Conservation (phyloP, 495 filamentous ascomycete genomes). For the Daldinia concentrica region DNA sequence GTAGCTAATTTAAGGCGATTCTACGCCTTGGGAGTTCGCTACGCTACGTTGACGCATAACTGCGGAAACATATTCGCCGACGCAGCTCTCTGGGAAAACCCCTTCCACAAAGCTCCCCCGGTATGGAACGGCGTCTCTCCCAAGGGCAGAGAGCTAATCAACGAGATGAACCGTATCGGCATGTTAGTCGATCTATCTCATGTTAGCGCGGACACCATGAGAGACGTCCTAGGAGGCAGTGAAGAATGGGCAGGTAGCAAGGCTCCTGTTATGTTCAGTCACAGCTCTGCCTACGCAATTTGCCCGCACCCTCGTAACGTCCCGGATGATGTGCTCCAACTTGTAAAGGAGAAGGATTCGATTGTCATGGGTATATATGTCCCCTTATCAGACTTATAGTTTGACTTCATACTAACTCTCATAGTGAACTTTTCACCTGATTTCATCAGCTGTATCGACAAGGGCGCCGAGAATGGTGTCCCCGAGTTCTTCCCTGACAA, state of each 20-base stretch:
- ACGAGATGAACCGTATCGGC: slow-evolving; percentile 83
- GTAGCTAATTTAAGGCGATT: slow-evolving; percentile 77
- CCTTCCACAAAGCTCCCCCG: slow-evolving; percentile 57
- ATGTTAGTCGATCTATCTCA: slow-evolving; percentile 83
- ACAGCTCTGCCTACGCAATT: slow-evolving; percentile 71
- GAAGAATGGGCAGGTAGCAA: slow-evolving; percentile 59
- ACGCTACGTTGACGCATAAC: slow-evolving; percentile 91
- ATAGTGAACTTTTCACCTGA: slow-evolving; percentile 73
- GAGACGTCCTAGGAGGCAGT: slow-evolving; percentile 66
- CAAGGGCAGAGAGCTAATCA: slow-evolving; percentile 70
- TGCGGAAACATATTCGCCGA: slow-evolving; percentile 94
- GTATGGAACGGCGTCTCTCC: slow-evolving; percentile 73
- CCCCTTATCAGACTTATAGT: not conserved
- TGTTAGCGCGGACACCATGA: slow-evolving; percentile 73
- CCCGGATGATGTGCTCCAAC: slow-evolving; percentile 72
- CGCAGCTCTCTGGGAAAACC: slow-evolving; percentile 69
- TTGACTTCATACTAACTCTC: slow-evolving; percentile 19
- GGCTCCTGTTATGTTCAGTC: slow-evolving; percentile 79
- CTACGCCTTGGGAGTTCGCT: slow-evolving; percentile 83
- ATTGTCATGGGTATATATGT: slow-evolving; percentile 70
- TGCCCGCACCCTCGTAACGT: slow-evolving; percentile 79
- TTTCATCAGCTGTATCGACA: slow-evolving; percentile 75
- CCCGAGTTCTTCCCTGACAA: slow-evolving; percentile 68
- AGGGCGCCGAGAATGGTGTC: slow-evolving; percentile 66
- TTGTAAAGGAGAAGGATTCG: slow-evolving; percentile 66